Evolutionary conservation across 2,329 filamentous ascomycete species (phyloP), one percentile per base, ranked within the genome.

Genomic region (Hypoxylon rubiginosum): DNA sequence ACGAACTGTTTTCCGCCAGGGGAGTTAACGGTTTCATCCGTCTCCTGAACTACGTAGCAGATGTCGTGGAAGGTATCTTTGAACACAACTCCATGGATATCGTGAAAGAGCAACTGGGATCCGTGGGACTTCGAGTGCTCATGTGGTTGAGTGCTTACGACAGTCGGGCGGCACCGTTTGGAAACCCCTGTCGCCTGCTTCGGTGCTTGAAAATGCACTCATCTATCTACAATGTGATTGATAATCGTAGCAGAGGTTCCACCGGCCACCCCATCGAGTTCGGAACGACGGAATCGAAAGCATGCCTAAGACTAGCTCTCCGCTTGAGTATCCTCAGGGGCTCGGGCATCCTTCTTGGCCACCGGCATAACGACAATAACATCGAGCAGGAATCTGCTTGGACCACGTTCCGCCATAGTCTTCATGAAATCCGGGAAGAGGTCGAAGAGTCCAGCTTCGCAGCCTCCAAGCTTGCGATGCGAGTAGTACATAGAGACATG

Each of bases 71-170:
- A 45, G 24, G 24, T 17, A 21, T 55, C 4, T 55, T 55, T 34
- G 52, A 55, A 17, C 52, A 45, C 39, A 55, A 55, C 24, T 26
- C 30, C 10, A 30, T 45, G 8, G 52, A 55, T 17, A 39, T 10
- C 34, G 52, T 55, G 15, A 55, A 46, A 45, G 52, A 55, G 30
- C 52, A 45, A 15, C 52, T 55, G 2, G 52, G 52, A 7, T 8
- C 52, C 3, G 26, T 55, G 6, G 52, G 52, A 19, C 52, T 46
- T 2, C 36, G 52, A 11, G 52, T 46, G 6, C n/a, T 55, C 26
- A 55, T 55, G 52, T 55, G 52, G 52, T 13, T 55, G 15, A 46
- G 36, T 19, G 51, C 51, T n/a, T 54, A 54, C 15, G 51, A 54
- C 15, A 39, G 51, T 11, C 51, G 51, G 13, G 51, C 51, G 13